Conservation (phyloP, 306 rosid species). For the Medicago truncatula region DNA sequence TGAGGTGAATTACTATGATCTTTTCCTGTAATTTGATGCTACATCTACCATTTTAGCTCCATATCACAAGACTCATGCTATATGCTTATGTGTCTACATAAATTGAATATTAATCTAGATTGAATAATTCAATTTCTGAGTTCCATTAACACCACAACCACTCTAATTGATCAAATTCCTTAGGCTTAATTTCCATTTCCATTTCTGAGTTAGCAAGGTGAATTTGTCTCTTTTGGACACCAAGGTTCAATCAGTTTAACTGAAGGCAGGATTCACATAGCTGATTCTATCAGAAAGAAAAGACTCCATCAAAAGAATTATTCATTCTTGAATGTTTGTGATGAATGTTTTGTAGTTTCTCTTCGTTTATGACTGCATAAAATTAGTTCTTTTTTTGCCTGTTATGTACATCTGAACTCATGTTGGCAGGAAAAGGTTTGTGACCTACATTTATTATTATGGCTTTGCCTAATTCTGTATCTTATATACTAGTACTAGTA, state of each 20-base stretch:
- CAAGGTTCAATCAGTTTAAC: background rate
- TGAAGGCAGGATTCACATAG: background rate
- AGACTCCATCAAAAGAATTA: no score
- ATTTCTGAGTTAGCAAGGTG: background rate
- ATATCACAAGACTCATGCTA: background rate
- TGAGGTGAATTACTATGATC: constrained; percentile 60
- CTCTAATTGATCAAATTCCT: background rate
- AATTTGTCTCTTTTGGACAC: background rate
- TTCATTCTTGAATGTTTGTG: background rate
- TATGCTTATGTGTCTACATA: constrained; percentile 5
- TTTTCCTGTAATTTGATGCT: constrained; percentile 1
- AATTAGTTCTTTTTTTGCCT: no score
- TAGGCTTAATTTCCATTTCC: background rate
- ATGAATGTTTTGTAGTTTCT: constrained; percentile 27
- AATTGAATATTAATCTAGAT: background rate
- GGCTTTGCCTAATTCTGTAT: background rate
- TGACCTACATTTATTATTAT: background rate
- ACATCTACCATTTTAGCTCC: constrained; percentile 8
- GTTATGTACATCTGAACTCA: no score
- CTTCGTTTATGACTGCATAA: no score
- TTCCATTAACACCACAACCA: background rate
- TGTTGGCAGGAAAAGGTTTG: no score
- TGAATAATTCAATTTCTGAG: background rate
- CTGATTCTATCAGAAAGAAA: background rate
- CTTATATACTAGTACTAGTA: no score